Evolutionary conservation across 1,284 basidiomycete genomes (phyloP), one percentile per base, ranked within the genome.

Genomic region (Microbotryum saponariae): DNA sequence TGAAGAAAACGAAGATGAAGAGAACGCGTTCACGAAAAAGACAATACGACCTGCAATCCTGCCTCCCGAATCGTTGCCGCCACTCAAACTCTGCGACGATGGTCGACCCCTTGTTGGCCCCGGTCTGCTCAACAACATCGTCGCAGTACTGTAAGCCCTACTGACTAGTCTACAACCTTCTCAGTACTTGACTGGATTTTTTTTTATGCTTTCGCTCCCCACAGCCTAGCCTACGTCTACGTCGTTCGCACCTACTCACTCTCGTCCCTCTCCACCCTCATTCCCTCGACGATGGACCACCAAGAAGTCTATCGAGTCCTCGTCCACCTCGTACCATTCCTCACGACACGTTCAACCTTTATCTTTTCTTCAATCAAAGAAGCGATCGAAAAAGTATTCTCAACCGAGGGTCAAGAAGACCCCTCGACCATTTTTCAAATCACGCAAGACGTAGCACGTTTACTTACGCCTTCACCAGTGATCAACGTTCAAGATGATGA

Each of bases 221-320:
- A 42, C 59, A 68, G 67, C 1, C 56, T 68, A 42, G 67, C 60
- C 25, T 68, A 68, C 50, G 54, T 60, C 23, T 68, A 60, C 54
- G 60, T 60, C 4, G 48, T 68, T 6, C 62, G 67, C 29, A 66
- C 64, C 2, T 66, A 61, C 51, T 54, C 64, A 12, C 57, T 66
- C 33, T 16, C 57, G 0, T 66, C 67, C 4, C 59, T 68, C 54
- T 18, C 51, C 6, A 33, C 59, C 1, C 51, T 66, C 4, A 21
- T 52, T 0, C 16, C 27, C 1, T 7, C 14, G 4, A 62, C 67
- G n/a, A 54, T 58, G 4, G 67, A 68, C 29, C 58, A 62, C 3
- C 46, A 31, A 6, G 56, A 60, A 10, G 52, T 56, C 4, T 54
- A 62, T 21, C 55, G 56, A 7, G 46, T 64, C 14, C 52, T 65